Evolutionary conservation across 139 green algal genomes (phyloP), one percentile per base, ranked within the genome.

Genomic region (Edaphochlamys debaryana): DNA sequence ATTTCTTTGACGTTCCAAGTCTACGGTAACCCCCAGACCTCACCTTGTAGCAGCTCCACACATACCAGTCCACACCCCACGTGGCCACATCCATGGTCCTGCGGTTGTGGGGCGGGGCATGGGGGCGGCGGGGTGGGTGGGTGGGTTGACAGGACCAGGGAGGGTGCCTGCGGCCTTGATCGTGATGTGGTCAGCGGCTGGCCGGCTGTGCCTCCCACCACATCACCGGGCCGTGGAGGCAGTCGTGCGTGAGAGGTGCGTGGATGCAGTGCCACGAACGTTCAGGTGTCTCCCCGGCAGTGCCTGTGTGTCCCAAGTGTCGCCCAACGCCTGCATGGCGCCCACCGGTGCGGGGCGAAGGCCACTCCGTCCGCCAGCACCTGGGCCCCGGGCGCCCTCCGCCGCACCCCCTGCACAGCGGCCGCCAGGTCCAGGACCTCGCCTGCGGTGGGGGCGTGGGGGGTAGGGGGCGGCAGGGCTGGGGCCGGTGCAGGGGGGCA

Each of bases 21-120:
- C n/a, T n/a, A n/a, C n/a, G n/a, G n/a, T n/a, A n/a, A n/a, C n/a
- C n/a, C n/a, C n/a, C n/a, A n/a, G n/a, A n/a, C n/a, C n/a, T n/a
- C n/a, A n/a, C 76, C 76, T 82, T 82, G 76, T 82, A 82, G 2
- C 56, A 30, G 42, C 41, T 67, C n/a, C n/a, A 82, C 32, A 82
- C 8, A 63, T 82, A 82, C 76, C 76, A 82, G 45, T 82, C 76
- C 42, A 73, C 62, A 20, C 27, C 76, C 76, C 76, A 82, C 32
- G 20, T 41, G 4, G 45, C 17, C 63, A 82, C 76, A 34, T 82
- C 60, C 1, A 82, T 82, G 40, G 76, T 63, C 0, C 76, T 82
- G 76, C 76, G 3, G 66, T 8, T 27, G 15, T 29, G 64, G 34
- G 2, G 34, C n/a, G n/a, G n/a, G n/a, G n/a, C n/a, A n/a, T n/a